A percentile compares a stretch with the other conserved stretches of the same genome.
These are phyloP conservation scores for Alternaria angustiovoidea DNA, from an alignment of 2,329 filamentous ascomycete genomes.

Conservation along the genomic window DNA sequence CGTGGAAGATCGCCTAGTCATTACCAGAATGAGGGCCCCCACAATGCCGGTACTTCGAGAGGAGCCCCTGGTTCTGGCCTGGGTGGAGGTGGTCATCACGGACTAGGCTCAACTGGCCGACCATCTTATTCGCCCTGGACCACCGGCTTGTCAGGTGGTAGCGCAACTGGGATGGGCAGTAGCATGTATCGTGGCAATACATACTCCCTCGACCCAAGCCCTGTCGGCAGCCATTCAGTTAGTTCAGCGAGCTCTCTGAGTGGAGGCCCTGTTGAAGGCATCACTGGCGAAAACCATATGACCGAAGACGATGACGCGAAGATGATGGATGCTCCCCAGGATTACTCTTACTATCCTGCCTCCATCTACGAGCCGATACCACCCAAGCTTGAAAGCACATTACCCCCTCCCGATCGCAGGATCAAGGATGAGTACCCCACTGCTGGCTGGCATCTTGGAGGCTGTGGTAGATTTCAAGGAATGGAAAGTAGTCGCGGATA, in stretches of 20 bases:
- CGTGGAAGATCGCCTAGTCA: constrained; percentile 53
- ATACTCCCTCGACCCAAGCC: constrained; percentile 52
- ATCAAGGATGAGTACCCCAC: constrained; percentile 55
- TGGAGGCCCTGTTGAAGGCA: constrained; percentile 51
- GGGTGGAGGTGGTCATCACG: constrained; percentile 55
- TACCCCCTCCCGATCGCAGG: constrained; percentile 47
- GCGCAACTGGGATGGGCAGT: constrained; percentile 40
- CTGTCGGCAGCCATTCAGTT: constrained; percentile 53
- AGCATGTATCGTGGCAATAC: constrained; percentile 46
- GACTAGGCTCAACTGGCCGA: constrained; percentile 73
- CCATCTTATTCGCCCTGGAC: constrained; percentile 47
- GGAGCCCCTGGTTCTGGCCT: constrained; percentile 45
- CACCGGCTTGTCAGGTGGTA: constrained; percentile 44
- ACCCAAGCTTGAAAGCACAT: constrained; percentile 41
- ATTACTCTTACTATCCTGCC: constrained; percentile 58
- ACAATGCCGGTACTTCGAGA: constrained; percentile 47
- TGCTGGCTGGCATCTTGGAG: constrained; percentile 49
- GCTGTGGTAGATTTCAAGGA: constrained; percentile 56
- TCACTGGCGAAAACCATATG: constrained; percentile 54
- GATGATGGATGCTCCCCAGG: constrained; percentile 53
- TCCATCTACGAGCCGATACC: constrained; percentile 54
- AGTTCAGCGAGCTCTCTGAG: constrained; percentile 55
- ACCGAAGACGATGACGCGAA: constrained; percentile 49
- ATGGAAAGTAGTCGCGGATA: constrained; percentile 58
- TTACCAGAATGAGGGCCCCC: constrained; percentile 57